Evolutionary conservation across 2,329 filamentous ascomycete genomes (phyloP).

Genomic region (Thielaviopsis punctulata): DNA sequence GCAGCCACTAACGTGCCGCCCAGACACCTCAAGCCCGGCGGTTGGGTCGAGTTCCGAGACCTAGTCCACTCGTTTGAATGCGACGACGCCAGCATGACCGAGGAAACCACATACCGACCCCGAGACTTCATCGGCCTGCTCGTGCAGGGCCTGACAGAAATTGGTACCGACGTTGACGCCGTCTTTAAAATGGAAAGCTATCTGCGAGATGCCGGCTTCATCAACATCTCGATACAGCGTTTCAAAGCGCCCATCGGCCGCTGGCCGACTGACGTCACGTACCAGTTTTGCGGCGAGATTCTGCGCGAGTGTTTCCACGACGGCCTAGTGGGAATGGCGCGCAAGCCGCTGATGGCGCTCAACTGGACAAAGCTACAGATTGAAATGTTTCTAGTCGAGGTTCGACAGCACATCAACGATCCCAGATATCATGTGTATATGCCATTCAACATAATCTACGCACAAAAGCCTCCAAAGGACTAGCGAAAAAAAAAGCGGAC

Average conservation of each 20-base stretch:
- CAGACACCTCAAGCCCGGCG: slow-evolving; percentile 34
- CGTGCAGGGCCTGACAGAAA: slow-evolving; percentile 22
- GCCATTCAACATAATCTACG: slow-evolving; percentile 23
- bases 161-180: slow-evolving; percentile 27
- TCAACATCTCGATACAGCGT: slow-evolving; percentile 22
- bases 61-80: slow-evolving; percentile 24
- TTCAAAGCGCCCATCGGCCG: slow-evolving; percentile 32
- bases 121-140: slow-evolving; percentile 29
- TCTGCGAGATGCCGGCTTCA: slow-evolving; percentile 26
- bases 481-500: neutral
- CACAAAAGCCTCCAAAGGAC: slow-evolving; percentile 20
- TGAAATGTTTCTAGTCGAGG: slow-evolving; percentile 27
- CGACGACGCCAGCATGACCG: slow-evolving; percentile 27
- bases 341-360: slow-evolving; percentile 23
- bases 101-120: slow-evolving; percentile 26
- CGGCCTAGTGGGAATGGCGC: slow-evolving; percentile 23
- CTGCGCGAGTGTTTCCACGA: slow-evolving; percentile 26
- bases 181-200: slow-evolving; percentile 21
- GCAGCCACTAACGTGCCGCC: neutral
- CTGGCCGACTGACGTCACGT: slow-evolving; percentile 26
- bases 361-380: slow-evolving; percentile 25
- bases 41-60: slow-evolving; percentile 33
- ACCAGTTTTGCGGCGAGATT: slow-evolving; percentile 29
- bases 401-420: slow-evolving; percentile 23
- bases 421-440: slow-evolving; percentile 24